A percentile compares a stretch with the other conserved stretches of the same genome.
These are phyloP conservation scores for Tilletia caries DNA, from an alignment of 1,284 basidiomycete genomes.

Conservation along the genomic window DNA sequence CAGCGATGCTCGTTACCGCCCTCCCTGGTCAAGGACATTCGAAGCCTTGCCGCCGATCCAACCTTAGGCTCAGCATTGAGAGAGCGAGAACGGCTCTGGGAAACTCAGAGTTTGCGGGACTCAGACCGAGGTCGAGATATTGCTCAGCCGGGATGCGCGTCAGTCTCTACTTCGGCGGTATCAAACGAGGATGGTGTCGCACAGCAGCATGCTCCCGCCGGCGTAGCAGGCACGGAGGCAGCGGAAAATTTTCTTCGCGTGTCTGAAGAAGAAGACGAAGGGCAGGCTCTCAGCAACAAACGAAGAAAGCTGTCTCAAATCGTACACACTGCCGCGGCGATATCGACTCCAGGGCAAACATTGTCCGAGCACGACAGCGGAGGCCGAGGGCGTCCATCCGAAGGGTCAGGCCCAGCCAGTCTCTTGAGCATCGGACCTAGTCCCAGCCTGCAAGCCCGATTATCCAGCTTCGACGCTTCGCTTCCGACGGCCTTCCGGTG, in stretches of 20 bases:
- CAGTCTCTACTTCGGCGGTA: no score
- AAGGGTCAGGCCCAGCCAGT: neutral
- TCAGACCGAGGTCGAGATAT: neutral
- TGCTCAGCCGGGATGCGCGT: neutral
- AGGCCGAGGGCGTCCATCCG: neutral
- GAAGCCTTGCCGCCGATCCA: neutral
- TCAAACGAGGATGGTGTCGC: no score
- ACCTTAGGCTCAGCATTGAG: neutral
- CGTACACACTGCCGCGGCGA: no score
- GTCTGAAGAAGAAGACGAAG: neutral
- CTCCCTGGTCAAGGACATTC: neutral
- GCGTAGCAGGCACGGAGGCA: neutral
- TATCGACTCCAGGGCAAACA: no score
- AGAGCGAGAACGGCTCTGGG: neutral
- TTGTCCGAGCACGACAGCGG: no score
- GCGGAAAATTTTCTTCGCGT: neutral
- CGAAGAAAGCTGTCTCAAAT: neutral
- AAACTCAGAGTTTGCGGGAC: neutral
- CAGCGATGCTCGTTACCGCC: neutral
- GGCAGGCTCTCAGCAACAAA: neutral
- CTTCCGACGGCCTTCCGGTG: neutral
- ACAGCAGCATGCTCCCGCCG: no score
- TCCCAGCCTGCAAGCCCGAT: neutral
- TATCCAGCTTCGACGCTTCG: neutral
- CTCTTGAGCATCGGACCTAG: neutral